Percentiles rank a stretch among this genome's conserved stretches.
Evolutionary conservation across 1,139 yeast genomes (phyloP).

Genomic region (Ogataea hybrid): DNA sequence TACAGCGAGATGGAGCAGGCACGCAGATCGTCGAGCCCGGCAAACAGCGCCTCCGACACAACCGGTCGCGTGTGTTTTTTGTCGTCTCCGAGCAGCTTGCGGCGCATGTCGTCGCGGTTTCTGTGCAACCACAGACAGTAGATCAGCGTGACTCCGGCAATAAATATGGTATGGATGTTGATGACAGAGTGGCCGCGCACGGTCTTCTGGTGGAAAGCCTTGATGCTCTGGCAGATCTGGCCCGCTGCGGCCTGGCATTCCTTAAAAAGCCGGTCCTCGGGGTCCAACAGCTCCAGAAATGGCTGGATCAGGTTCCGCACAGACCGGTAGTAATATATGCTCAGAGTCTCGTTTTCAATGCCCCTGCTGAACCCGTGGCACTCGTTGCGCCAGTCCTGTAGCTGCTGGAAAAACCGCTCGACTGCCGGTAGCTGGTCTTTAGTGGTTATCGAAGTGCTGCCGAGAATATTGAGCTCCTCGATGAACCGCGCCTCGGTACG

Average conservation of each 20-base stretch:
- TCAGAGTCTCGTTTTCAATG: constrained; percentile 51
- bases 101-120: constrained; percentile 49
- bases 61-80: constrained; percentile 54
- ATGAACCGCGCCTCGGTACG: constrained; percentile 56
- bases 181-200: constrained; percentile 58
- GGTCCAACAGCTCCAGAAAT: constrained; percentile 52
- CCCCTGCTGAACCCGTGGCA: constrained; percentile 42
- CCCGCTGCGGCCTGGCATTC: constrained; percentile 68
- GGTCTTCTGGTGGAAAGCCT: constrained; percentile 56
- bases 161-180: constrained; percentile 59
- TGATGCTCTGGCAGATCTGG: constrained; percentile 55
- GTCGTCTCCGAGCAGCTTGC: constrained; percentile 45
- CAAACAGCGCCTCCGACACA: constrained; percentile 47
- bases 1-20: constrained; percentile 58
- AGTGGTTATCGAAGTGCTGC: constrained; percentile 30
- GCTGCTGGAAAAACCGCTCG: constrained; percentile 42
- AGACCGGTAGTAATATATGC: constrained; percentile 54
- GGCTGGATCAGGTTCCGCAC: constrained; percentile 58
- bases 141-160: constrained; percentile 59
- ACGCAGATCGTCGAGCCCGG: constrained; percentile 54
- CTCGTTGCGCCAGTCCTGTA: constrained; percentile 50
- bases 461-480: constrained; percentile 43
- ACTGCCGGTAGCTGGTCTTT: constrained; percentile 42
- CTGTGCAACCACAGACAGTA: constrained; percentile 62
- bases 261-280: constrained; percentile 52